Base-by-base conservation (phyloP, 306 rosid genomes). In the Lablab purpureus region DNA sequence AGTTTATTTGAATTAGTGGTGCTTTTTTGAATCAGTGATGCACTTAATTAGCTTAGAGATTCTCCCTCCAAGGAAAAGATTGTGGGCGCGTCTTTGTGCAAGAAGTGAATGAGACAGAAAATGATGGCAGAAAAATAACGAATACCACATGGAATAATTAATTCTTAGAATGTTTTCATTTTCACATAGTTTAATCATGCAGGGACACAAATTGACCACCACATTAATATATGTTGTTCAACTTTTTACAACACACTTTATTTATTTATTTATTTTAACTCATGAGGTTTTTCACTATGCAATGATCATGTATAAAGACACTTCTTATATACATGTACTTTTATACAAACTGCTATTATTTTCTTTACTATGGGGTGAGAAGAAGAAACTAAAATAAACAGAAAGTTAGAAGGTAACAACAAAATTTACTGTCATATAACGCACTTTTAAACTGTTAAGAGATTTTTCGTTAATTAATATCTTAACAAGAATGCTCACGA, bases 61-160 rank as follows among this genome's bases (percentile, higher is more conserved):
- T 79, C 71, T 60, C 32, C 45, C 37, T 79, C 83, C 71, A 45
- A 67, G 51, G 59, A 25, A 65, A 77, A 32, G 27, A 19, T 55
- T n/a, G 54, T n/a, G 25, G 45, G 70, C 27, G 25, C 40, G 63
- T 78, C 71, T 32, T 45, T 58, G 55, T 28, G 41, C 62, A 28
- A 70, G 40, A 28, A 70, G 40, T 68, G 76, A 58, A 55, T 28
- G 36, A 56, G 47, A 54, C 59, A 78, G 15, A 55, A 40, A 17
- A 18, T 30, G 11, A 60, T 13, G 10, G 12, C 13, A 47, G 41
- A 36, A 8, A 58, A 36, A 14, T 66, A 21, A 22, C 0, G 6
- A 51, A 28, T 36, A 55, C 67, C 67, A 56, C 62, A 27, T 36
- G 23, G 18, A 59, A 59, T 59, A 59, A 30, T 19, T 74, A 36